Evolutionary conservation across 2,329 filamentous ascomycete genomes (phyloP).

Genomic region (Fusarium armeniacum): DNA sequence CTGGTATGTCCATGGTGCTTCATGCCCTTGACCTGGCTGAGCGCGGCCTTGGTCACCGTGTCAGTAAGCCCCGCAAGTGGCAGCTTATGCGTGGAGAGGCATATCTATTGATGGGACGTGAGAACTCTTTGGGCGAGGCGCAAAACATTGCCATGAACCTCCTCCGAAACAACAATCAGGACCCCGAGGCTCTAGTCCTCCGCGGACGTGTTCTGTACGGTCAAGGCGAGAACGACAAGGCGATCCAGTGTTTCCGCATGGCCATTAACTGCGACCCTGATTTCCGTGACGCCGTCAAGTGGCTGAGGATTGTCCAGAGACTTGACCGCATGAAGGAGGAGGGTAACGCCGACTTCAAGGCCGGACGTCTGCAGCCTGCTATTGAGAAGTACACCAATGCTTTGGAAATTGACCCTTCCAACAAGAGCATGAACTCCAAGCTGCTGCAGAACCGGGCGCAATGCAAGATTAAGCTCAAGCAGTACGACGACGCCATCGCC

Average conservation of each 20-base stretch:
- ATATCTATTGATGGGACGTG: slow-evolving; percentile 90
- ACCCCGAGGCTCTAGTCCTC: slow-evolving; percentile 93
- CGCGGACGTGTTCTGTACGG: slow-evolving; percentile 89
- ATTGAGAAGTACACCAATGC: slow-evolving; percentile 88
- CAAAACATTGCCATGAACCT: slow-evolving; percentile 93
- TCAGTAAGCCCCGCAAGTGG: slow-evolving; percentile 90
- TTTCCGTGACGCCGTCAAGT: slow-evolving; percentile 88
- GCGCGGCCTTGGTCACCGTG: slow-evolving; percentile 79
- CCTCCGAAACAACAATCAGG: slow-evolving; percentile 87
- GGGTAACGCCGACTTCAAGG: slow-evolving; percentile 91
- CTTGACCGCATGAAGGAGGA: slow-evolving; percentile 94
- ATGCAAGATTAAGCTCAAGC: slow-evolving; percentile 85
- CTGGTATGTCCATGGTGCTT: slow-evolving; percentile 89
- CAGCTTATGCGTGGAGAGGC: slow-evolving; percentile 92
- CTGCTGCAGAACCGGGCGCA: slow-evolving; percentile 93
- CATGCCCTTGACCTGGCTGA: slow-evolving; percentile 94
- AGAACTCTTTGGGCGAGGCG: slow-evolving; percentile 89
- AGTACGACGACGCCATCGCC: slow-evolving; percentile 82
- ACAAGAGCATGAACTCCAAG: slow-evolving; percentile 95
- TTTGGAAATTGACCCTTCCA: slow-evolving; percentile 85
- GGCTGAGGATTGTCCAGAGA: slow-evolving; percentile 90
- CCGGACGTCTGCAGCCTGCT: slow-evolving; percentile 81
- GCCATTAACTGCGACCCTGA: slow-evolving; percentile 93
- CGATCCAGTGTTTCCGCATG: slow-evolving; percentile 90
- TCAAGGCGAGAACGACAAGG: slow-evolving; percentile 95